Conservation (phyloP, 352 stramenopile genomes). For the Poterioochromonas sp. region DNA sequence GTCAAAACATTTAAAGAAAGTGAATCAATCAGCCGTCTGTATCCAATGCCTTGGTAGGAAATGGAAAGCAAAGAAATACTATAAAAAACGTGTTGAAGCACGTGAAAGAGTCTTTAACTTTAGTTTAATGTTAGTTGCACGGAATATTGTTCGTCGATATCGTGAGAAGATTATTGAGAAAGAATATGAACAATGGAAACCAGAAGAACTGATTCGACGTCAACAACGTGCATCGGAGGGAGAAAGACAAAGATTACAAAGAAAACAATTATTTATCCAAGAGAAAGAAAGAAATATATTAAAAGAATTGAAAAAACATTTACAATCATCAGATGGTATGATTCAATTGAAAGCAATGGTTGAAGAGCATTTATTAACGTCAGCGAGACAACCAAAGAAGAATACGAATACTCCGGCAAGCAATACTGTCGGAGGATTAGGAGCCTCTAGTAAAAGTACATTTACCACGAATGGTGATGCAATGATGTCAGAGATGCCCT, state of each 20-base stretch:
- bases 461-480: too few relatives aligned
- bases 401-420: neutral
- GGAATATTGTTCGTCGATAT: neutral
- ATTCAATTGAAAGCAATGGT: neutral
- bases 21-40: neutral
- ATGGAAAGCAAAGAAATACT: neutral
- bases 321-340: neutral
- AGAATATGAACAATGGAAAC: constrained; percentile 8
- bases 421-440: neutral
- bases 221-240: neutral
- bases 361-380: too few relatives aligned
- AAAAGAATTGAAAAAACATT: neutral
- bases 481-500: too few relatives aligned
- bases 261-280: neutral
- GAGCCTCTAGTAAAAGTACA: too few relatives aligned
- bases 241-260: neutral
- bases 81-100: neutral
- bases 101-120: neutral
- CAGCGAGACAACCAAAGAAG: neutral
- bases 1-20: neutral
- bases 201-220: neutral
- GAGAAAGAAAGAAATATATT: neutral
- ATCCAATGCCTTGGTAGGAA: neutral
- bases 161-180: neutral
- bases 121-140: neutral